Base-by-base conservation (phyloP, 768 basidiomycete species). In the Termitomyces sp. region DNA sequence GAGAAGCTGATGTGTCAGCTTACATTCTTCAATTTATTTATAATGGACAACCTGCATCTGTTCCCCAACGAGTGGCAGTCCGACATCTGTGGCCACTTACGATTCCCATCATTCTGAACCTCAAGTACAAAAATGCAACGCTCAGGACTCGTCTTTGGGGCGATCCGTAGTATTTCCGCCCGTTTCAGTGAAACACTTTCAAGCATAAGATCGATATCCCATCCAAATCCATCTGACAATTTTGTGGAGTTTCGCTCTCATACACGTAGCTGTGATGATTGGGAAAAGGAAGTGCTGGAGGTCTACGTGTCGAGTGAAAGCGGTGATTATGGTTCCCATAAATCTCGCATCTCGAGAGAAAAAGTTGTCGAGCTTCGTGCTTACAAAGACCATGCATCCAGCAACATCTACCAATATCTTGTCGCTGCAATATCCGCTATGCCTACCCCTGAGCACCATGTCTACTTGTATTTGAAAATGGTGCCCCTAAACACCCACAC, bases 211-310 rank as follows among this genome's bases (percentile, higher is more conserved):
- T 47, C 53, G 27, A 46, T 41, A 30, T 20, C 7, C 15, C 47
- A 27, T 1, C 46, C 39, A 34, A 48, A 59, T 44, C 54, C 46
- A 24, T 44, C 58, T 30, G 37, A 49, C 27, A 27, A 54, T 16
- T 59, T 46, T 30, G 58, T 55, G 11, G 58, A 59, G 41, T 55
- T 59, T 44, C 58, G 58, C 31, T 15, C 58, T 34, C 54, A 55
- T 11, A 22, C 36, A 18, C 58, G 58, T 16, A 49, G 53, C 18
- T 59, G 53, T 36, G 58, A 59, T 16, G 47, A 49, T 13, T 59
- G 58, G 58, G 53, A 59, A 44, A 31, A 44, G 27, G 58, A 59
- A 20, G 58, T 59, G 30, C 27, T 59, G 12, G 53, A 59, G 44
- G 47, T 59, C 37, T 59, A 55, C 33, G 27, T 24, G 4, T 37